Conservation (phyloP, 768 basidiomycete genomes). For the Tulasnella sp. region DNA sequence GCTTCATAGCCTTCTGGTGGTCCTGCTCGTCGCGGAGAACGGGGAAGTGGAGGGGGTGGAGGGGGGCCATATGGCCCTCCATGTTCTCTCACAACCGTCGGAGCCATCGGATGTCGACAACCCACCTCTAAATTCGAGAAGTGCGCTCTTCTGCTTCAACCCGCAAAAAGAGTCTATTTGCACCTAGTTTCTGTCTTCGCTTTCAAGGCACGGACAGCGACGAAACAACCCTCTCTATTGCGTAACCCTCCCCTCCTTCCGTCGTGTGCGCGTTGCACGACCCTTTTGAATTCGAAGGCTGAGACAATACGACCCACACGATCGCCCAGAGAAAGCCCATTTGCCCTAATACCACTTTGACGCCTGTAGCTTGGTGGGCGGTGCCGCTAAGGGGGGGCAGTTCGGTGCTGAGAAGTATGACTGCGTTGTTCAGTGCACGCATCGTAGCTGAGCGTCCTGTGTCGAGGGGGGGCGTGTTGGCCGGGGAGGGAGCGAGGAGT, state of each 20-base stretch:
- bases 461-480: not conserved
- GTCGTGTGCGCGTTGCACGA: constrained; percentile 1
- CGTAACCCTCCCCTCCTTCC: not conserved
- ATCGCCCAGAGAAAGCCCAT: not conserved
- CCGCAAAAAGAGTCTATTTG: not conserved
- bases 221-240: not conserved
- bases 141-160: not conserved
- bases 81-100: not conserved
- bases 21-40: not conserved
- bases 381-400: not conserved
- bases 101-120: not conserved
- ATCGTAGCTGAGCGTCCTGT: not conserved
- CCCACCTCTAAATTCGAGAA: not conserved
- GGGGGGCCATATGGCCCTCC: not conserved
- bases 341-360: not conserved
- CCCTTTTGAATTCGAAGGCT: not conserved
- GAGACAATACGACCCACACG: not conserved
- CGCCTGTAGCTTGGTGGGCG: not conserved
- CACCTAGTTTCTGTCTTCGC: not conserved
- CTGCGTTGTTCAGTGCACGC: not conserved
- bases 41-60: not conserved
- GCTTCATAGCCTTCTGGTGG: not conserved
- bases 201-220: not conserved
- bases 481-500: not conserved
- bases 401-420: too few species aligned